These are phyloP conservation scores for Boehmeria nivea DNA, from an alignment of 306 rosid species.

Conservation along the genomic window DNA sequence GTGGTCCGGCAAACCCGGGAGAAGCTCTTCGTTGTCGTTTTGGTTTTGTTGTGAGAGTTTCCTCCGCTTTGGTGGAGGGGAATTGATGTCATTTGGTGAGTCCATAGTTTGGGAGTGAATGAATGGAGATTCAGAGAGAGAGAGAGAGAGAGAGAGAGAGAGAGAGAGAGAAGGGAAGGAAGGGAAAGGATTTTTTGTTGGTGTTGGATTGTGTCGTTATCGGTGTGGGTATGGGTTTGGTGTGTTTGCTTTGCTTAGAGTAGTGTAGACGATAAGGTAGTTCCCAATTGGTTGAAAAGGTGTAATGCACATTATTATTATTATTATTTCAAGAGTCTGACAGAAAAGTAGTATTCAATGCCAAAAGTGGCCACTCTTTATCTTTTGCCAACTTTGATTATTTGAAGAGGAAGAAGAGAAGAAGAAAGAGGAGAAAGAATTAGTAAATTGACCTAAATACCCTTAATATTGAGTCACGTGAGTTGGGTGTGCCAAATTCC, in stretches of 20 bases:
- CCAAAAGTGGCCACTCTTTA: not conserved
- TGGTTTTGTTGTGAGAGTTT: not conserved
- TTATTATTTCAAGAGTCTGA: not conserved
- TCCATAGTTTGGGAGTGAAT: no score
- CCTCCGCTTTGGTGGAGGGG: conserved; percentile 23
- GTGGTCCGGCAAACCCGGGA: conserved; percentile 77
- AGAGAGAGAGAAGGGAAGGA: not conserved
- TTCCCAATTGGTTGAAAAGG: conserved; percentile 2
- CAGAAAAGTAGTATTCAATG: not conserved
- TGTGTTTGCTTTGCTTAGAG: not conserved
- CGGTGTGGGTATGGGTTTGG: not conserved
- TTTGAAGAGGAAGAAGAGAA: no score
- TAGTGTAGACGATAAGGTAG: not conserved
- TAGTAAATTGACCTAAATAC: no score
- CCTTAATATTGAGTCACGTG: no score
- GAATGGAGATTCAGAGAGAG: not conserved
- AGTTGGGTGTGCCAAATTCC: no score
- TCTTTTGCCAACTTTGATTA: not conserved
- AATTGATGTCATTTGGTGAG: conserved; percentile 24
- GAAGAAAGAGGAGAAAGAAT: no score
- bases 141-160: no score
- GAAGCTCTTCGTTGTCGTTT: conserved; percentile 12
- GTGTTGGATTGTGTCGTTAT: no score
- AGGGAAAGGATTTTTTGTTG: not conserved
- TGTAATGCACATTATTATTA: not conserved